Evolutionary conservation across 2,329 filamentous ascomycete genomes (phyloP).

Genomic region (Cordyceps pruinosa): DNA sequence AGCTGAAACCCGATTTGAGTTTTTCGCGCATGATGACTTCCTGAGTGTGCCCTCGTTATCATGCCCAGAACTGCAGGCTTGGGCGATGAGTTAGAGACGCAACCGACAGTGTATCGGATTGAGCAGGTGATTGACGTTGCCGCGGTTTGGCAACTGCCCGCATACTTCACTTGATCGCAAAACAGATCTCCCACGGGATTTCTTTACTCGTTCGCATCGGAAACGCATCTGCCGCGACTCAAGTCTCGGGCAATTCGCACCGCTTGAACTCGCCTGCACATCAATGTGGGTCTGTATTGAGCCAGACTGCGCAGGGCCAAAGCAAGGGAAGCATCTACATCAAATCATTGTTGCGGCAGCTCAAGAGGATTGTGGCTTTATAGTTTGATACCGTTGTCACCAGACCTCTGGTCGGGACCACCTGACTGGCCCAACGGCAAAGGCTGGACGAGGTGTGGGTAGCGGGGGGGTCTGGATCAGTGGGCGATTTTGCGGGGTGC

Average conservation of each 20-base stretch:
- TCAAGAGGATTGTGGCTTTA: constrained; percentile 8
- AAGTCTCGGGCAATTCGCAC: neutral
- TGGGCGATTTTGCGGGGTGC: constrained; percentile 6
- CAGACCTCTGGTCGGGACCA: constrained; percentile 8
- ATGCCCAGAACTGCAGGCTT: neutral
- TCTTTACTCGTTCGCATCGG: neutral
- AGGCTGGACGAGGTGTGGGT: neutral
- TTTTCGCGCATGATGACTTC: too few relatives aligned
- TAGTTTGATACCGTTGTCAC: constrained; percentile 9
- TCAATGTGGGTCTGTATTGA: neutral
- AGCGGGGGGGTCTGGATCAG: constrained; percentile 5
- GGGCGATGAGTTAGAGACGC: neutral
- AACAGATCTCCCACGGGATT: neutral
- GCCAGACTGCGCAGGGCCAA: neutral
- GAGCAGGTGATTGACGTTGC: too few relatives aligned
- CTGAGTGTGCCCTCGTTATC: too few relatives aligned
- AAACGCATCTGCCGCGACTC: neutral
- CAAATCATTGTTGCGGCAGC: neutral
- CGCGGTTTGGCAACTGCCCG: neutral
- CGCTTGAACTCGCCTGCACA: neutral
- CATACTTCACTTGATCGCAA: neutral
- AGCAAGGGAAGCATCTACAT: neutral
- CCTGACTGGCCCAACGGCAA: constrained; percentile 9
- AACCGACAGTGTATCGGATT: neutral
- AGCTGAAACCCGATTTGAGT: neutral